Evolutionary conservation across 2,329 filamentous ascomycete genomes (phyloP).

Genomic region (Stemphylium lycopersici): DNA sequence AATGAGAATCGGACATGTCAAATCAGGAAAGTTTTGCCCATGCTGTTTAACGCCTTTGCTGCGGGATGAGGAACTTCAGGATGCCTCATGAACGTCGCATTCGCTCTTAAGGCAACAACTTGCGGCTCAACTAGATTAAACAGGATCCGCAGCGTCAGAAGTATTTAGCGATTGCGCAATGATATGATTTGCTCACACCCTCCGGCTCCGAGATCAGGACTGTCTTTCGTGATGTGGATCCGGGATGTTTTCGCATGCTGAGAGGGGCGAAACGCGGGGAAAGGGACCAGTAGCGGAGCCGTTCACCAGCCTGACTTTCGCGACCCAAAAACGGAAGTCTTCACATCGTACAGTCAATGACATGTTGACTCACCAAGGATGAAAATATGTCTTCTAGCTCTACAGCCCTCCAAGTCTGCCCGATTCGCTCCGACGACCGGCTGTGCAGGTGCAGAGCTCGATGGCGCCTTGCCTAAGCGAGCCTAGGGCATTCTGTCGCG

Average conservation of each 20-base stretch:
- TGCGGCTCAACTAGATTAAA: no score
- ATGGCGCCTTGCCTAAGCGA: slow-evolving; percentile 22
- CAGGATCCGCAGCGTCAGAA: neutral
- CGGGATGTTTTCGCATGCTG: slow-evolving; percentile 17
- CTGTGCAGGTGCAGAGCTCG: slow-evolving; percentile 8
- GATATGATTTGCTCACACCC: neutral
- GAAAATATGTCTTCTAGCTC: neutral
- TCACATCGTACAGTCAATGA: neutral
- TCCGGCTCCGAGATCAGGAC: neutral
- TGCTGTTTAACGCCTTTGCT: neutral
- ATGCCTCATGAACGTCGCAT: no score
- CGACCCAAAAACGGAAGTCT: slow-evolving; percentile 4
- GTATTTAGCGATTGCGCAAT: neutral
- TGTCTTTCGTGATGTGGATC: slow-evolving; percentile 3
- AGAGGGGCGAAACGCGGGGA: slow-evolving; percentile 19
- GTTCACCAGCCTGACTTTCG: slow-evolving; percentile 2
- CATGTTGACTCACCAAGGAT: neutral
- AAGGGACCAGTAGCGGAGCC: slow-evolving; percentile 3
- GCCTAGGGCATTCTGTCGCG: slow-evolving; percentile 29
- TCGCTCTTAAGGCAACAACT: no score
- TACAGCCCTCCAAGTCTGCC: neutral
- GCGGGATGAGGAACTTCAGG: neutral
- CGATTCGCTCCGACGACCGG: slow-evolving; percentile 35
- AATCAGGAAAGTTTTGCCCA: slow-evolving; percentile 3
- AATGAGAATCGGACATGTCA: slow-evolving; percentile 28